These are phyloP conservation scores for Chlorella sp. DNA, from an alignment of 139 green algal species.

Conservation along the genomic window DNA sequence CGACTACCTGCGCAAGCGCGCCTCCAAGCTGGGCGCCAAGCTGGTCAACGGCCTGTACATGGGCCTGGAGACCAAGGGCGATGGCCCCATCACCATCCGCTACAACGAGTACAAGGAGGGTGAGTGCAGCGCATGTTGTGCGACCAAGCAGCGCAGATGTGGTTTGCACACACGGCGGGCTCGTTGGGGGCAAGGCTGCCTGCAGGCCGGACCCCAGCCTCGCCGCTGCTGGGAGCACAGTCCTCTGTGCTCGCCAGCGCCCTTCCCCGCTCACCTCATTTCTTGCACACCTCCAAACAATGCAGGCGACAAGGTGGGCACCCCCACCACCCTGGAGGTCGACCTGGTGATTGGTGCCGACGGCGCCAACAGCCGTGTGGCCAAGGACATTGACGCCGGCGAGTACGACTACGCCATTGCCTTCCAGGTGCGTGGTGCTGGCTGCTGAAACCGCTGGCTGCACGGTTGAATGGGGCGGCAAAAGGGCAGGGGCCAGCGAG, in stretches of 20 bases:
- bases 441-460: too few species aligned
- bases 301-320: conserved; percentile 86
- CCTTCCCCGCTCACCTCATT: neutral
- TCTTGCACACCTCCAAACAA: too few species aligned
- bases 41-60: conserved; percentile 98
- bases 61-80: conserved; percentile 77
- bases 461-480: too few species aligned
- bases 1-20: conserved; percentile 95
- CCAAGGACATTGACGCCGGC: conserved; percentile 97
- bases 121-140: too few species aligned
- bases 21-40: conserved; percentile 85
- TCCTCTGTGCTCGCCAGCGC: too few species aligned
- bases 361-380: conserved; percentile 98
- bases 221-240: too few species aligned
- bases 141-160: too few species aligned
- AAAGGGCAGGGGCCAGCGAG: too few species aligned
- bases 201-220: too few species aligned
- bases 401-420: conserved; percentile 99
- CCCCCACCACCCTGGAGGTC: conserved; percentile 88
- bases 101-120: conserved; percentile 91
- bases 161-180: too few species aligned
- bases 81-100: conserved; percentile 90
- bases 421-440: conserved; percentile 74
- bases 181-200: too few species aligned
- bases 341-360: conserved; percentile 98